Evolutionary conservation across 768 basidiomycete species (phyloP).

Genomic region (Phaeotremella fagi): DNA sequence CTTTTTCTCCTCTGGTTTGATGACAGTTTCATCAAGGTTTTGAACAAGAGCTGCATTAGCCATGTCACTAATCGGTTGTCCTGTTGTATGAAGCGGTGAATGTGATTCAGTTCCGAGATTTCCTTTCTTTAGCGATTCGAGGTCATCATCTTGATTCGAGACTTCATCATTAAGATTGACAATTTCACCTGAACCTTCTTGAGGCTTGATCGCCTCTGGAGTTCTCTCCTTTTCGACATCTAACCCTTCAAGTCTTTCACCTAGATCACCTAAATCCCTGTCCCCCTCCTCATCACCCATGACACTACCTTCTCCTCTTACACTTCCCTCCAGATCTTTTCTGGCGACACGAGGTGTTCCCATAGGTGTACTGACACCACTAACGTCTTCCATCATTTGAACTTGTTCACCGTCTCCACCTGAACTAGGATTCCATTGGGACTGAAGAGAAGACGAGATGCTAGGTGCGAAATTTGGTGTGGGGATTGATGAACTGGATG

Average conservation of each 20-base stretch:
- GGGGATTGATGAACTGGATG: slow-evolving; percentile 8
- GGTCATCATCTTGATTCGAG: slow-evolving; percentile 22
- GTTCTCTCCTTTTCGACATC: slow-evolving; percentile 10
- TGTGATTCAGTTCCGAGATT: neutral
- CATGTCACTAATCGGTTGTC: slow-evolving; percentile 8
- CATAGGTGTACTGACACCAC: slow-evolving; percentile 35
- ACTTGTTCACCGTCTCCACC: slow-evolving; percentile 19
- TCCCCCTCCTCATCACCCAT: slow-evolving; percentile 3
- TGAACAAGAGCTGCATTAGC: slow-evolving; percentile 14
- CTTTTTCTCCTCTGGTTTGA: slow-evolving; percentile 13
- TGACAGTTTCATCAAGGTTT: slow-evolving; percentile 18
- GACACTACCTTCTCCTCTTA: slow-evolving; percentile 19
- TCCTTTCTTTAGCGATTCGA: slow-evolving; percentile 25
- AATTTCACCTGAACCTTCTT: neutral
- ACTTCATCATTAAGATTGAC: neutral
- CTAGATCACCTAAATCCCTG: slow-evolving; percentile 10
- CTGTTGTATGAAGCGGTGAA: neutral
- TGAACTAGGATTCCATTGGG: slow-evolving; percentile 6
- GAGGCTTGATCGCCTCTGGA: slow-evolving; percentile 15
- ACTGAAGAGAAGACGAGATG: slow-evolving; percentile 11
- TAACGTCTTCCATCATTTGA: slow-evolving; percentile 36
- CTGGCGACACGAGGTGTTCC: slow-evolving; percentile 32
- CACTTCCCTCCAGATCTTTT: slow-evolving; percentile 29
- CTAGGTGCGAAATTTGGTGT: slow-evolving; percentile 9
- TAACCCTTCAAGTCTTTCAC: slow-evolving; percentile 7